Percentiles rank a stretch among this genome's conserved stretches.
These are phyloP conservation scores for Dorcoceras hygrometricum DNA, from an alignment of 257 asterid species.

Conservation along the genomic window DNA sequence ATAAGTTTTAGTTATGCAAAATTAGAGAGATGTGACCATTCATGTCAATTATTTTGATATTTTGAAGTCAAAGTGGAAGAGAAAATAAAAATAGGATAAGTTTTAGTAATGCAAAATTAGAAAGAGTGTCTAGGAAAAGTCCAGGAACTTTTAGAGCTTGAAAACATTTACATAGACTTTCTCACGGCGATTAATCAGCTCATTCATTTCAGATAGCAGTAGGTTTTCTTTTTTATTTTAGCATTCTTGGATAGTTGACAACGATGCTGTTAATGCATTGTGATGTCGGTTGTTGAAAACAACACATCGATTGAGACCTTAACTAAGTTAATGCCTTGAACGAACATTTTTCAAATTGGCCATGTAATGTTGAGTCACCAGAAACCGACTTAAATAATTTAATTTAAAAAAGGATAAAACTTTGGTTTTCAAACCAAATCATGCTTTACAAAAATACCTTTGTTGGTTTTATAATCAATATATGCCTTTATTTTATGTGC, in stretches of 20 bases:
- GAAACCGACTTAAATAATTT: slow-evolving; percentile 33
- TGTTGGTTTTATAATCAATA: slow-evolving; percentile 7
- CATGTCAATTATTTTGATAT: too few species aligned
- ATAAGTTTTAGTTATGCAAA: too few species aligned
- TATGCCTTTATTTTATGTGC: not conserved
- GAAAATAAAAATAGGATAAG: too few species aligned
- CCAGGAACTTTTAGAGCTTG: too few species aligned
- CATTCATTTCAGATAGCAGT: too few species aligned
- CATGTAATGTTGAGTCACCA: slow-evolving; percentile 59
- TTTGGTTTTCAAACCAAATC: slow-evolving; percentile 25
- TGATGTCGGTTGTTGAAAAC: slow-evolving; percentile 32
- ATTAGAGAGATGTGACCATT: too few species aligned
- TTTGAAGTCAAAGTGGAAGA: too few species aligned
- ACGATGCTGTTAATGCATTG: not conserved
- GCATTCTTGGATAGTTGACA: slow-evolving; percentile 18
- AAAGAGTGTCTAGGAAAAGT: too few species aligned
- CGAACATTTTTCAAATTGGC: slow-evolving; percentile 25
- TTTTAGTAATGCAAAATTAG: too few species aligned
- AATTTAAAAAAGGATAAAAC: too few species aligned
- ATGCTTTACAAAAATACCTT: slow-evolving; percentile 12
- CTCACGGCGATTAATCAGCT: too few species aligned
- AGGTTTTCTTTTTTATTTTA: not conserved
- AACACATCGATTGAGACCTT: slow-evolving; percentile 36
- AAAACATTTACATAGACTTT: too few species aligned
- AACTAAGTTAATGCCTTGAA: slow-evolving; percentile 8